Percentiles rank a stretch among this genome's conserved stretches.
Conservation (phyloP, 108 stramenopile species). For the Skeletonema tropicum region DNA sequence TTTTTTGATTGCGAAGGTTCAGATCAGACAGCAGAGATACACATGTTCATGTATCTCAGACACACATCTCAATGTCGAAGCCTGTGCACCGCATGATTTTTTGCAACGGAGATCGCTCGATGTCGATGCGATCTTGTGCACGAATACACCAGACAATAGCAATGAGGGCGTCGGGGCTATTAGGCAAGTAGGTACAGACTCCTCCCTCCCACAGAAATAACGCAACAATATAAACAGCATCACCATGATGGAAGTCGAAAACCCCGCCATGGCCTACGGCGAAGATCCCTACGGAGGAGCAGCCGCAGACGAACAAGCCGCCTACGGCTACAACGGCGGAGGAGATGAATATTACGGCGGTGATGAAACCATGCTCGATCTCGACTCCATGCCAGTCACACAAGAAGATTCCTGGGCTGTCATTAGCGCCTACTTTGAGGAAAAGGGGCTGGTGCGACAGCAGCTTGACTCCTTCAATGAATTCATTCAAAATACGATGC, state of each 20-base stretch:
- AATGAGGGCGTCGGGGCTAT: too few species aligned
- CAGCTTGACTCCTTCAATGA: constrained; percentile 99
- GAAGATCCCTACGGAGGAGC: constrained; percentile 4
- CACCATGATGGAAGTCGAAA: constrained; percentile 2
- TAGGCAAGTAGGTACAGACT: too few species aligned
- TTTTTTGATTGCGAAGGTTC: too few species aligned
- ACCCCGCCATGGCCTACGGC: constrained; percentile 3
- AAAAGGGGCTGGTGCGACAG: constrained; percentile 98
- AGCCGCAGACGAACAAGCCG: constrained; percentile 10
- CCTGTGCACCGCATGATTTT: too few species aligned
- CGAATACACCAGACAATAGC: too few species aligned
- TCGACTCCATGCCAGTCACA: constrained; percentile 88
- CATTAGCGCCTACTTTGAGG: constrained; percentile 97
- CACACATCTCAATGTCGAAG: too few species aligned
- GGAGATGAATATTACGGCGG: constrained; percentile 19
- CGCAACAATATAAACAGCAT: too few species aligned
- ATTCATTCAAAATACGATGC: constrained; percentile 98
- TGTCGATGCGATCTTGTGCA: too few species aligned
- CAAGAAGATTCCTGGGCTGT: constrained; percentile 99
- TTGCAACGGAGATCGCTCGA: too few species aligned
- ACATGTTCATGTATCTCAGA: too few species aligned
- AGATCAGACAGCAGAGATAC: too few species aligned
- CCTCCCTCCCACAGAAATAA: too few species aligned
- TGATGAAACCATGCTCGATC: constrained; percentile 47
- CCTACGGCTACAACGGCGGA: constrained; percentile 5